Percentiles rank a stretch among this genome's conserved stretches.
Conservation (phyloP, 768 basidiomycete species). For the Leccinum olivaceopallidum region DNA sequence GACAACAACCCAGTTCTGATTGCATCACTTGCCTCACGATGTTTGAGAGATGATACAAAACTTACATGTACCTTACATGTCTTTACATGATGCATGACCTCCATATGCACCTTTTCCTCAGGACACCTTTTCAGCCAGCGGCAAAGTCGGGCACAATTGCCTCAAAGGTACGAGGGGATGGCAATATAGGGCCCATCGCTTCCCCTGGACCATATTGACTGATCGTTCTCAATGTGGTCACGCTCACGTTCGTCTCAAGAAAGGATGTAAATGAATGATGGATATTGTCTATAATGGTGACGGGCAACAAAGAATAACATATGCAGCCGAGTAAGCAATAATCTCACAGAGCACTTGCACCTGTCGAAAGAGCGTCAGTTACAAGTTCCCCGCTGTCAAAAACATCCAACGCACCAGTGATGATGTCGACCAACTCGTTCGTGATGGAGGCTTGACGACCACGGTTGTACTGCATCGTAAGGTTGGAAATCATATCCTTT, state of each 20-base stretch:
- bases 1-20: constrained; percentile 36
- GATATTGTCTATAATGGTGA: constrained; percentile 24
- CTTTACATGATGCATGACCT: constrained; percentile 28
- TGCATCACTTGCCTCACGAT: constrained; percentile 11
- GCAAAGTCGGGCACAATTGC: not conserved
- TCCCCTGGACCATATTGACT: not conserved
- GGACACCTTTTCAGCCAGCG: not conserved
- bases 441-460: constrained; percentile 98
- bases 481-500: constrained; percentile 81
- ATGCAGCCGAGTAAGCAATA: constrained; percentile 13
- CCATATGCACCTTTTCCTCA: constrained; percentile 18
- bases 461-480: constrained; percentile 97
- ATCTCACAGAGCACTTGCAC: constrained; percentile 50
- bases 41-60: constrained; percentile 33
- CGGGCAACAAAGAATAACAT: constrained; percentile 14
- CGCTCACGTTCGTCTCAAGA: constrained; percentile 3
- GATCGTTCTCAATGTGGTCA: not conserved
- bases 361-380: constrained; percentile 24
- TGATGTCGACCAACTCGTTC: constrained; percentile 91
- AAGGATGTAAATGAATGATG: constrained; percentile 16
- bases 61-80: constrained; percentile 40
- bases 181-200: not conserved
- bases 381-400: not conserved
- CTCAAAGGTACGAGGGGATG: constrained; percentile 1
- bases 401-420: constrained; percentile 62